Evolutionary conservation across 257 asterid genomes (phyloP).

Genomic region (Cinchona pubescens): DNA sequence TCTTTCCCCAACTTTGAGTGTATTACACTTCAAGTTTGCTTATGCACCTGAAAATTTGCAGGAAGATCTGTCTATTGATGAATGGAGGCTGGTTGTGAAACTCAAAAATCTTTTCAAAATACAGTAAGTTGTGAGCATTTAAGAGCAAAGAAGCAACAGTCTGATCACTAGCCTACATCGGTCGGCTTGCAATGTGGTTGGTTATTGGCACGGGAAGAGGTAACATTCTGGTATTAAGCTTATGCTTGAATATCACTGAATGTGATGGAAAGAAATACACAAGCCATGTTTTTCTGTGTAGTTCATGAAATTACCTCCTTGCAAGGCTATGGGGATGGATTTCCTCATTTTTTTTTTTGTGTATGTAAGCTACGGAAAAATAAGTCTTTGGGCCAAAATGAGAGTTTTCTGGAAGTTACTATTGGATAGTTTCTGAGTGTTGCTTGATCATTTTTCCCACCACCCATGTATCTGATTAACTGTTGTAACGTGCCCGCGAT

Average conservation of each 20-base stretch:
- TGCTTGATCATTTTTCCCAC: background rate
- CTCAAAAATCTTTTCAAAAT: conserved; percentile 77
- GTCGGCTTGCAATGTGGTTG: background rate
- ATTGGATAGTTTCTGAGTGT: background rate
- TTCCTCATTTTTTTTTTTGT: conserved; percentile 3
- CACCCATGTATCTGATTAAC: background rate
- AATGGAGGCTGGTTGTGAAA: conserved; percentile 64
- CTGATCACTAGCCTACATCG: background rate
- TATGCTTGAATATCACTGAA: background rate
- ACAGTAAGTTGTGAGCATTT: conserved; percentile 29
- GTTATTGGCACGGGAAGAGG: background rate
- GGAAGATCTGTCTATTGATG: conserved; percentile 74
- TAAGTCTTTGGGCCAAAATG: background rate
- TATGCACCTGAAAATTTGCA: conserved; percentile 21
- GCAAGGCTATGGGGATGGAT: background rate
- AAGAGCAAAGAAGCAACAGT: background rate
- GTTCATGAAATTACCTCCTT: background rate
- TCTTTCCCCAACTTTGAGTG: background rate
- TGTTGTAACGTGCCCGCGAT: background rate
- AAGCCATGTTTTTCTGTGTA: background rate
- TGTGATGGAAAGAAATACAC: background rate
- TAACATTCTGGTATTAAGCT: background rate
- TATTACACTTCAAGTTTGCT: background rate
- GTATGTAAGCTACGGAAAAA: background rate
- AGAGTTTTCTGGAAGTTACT: background rate